Percentiles rank a stretch among this genome's conserved stretches.
Conservation (phyloP, 164 flowering plant species). For the Berberis thunbergii region DNA sequence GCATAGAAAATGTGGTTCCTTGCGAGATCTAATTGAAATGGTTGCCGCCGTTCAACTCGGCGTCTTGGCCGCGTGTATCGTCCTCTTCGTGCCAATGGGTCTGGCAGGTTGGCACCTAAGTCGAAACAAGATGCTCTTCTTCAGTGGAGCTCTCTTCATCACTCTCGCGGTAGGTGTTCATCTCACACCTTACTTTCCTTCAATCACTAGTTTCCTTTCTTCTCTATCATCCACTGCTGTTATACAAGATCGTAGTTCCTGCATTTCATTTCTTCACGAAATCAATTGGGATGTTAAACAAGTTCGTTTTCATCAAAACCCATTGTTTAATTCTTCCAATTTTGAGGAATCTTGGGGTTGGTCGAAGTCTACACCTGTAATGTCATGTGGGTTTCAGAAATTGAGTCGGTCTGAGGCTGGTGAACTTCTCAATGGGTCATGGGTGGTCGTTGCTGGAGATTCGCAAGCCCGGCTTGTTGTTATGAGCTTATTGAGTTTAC, state of each 20-base stretch:
- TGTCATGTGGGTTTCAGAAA: conserved; percentile 59
- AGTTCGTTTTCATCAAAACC: background rate
- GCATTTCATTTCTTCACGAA: conserved; percentile 57
- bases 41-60: conserved; percentile 50
- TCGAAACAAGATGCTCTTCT: conserved; percentile 86
- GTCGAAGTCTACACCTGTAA: conserved; percentile 29
- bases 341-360: conserved; percentile 43
- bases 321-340: background rate
- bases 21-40: conserved; percentile 7
- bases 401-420: conserved; percentile 44
- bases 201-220: conserved; percentile 29
- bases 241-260: conserved; percentile 39
- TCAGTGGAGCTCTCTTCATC: conserved; percentile 84
- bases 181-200: conserved; percentile 79
- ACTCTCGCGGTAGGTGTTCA: conserved; percentile 86
- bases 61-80: conserved; percentile 61
- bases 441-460: conserved; percentile 92
- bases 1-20: background rate
- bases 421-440: conserved; percentile 81
- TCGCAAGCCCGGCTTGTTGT: conserved; percentile 70
- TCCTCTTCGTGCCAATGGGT: conserved; percentile 84
- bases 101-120: conserved; percentile 95
- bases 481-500: conserved; percentile 44
- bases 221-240: conserved; percentile 29
- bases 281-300: conserved; percentile 37